phyloP scores from a whole-genome alignment of 768 basidiomycete species.

The Auricularia auricula-judae region DNA sequence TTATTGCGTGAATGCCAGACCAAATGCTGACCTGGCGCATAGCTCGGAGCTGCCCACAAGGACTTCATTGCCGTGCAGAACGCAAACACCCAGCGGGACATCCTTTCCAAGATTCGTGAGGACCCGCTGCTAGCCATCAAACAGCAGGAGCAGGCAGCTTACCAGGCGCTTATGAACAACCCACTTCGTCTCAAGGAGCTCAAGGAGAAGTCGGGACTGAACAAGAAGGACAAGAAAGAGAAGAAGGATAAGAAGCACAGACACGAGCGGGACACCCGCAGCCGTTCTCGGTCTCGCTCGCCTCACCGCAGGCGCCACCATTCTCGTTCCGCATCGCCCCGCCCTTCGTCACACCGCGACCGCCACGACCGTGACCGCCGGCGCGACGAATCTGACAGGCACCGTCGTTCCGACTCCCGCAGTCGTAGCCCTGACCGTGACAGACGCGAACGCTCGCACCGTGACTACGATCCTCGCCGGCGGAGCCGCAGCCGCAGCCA shows the following conservation, averaged over 20 bases:
- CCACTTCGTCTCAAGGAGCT: constrained; percentile 74
- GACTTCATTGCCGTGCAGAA: constrained; percentile 92
- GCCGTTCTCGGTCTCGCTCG: constrained; percentile 20
- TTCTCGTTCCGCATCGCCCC: constrained; percentile 34
- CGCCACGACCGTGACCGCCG: constrained; percentile 20
- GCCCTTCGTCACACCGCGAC: constrained; percentile 23
- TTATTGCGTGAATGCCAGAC: constrained; percentile 2
- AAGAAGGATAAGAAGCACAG: constrained; percentile 33
- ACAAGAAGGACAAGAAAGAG: constrained; percentile 61
- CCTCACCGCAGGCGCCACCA: constrained; percentile 35
- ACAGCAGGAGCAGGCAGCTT: constrained; percentile 91
- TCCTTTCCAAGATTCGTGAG: constrained; percentile 89
- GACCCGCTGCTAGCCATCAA: constrained; percentile 97
- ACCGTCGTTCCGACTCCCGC: constrained; percentile 4
- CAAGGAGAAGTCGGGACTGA: constrained; percentile 65
- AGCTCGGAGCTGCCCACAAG: constrained; percentile 82
- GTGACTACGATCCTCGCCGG: constrained; percentile 14
- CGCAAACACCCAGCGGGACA: constrained; percentile 80
- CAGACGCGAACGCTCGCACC: constrained; percentile 25
- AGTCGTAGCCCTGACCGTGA: constrained; percentile 5
- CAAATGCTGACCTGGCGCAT: constrained; percentile 9
- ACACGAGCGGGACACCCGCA: constrained; percentile 18
- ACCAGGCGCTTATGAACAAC: constrained; percentile 76
- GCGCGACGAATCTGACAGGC: constrained; percentile 1
- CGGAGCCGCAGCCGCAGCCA: constrained; percentile 19